Base-by-base conservation (phyloP, 2,329 filamentous ascomycete species). In the Fusarium pseudograminearum region DNA sequence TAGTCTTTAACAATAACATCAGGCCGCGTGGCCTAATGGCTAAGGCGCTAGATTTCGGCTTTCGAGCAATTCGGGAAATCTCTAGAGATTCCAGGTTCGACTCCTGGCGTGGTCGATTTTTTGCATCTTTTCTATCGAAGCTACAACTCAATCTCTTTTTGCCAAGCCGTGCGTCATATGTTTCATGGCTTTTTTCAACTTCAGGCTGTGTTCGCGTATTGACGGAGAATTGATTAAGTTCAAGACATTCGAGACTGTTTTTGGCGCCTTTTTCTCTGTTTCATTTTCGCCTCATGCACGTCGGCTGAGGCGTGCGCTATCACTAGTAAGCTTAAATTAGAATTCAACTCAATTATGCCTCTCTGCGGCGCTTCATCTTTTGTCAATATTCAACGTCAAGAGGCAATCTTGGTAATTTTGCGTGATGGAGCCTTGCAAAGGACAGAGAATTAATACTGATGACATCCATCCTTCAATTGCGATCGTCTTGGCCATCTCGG, bases 31-130 rank as follows among this genome's bases (percentile, higher is more conserved):
- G 77, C 76, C 73, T 76, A 78, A 78, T 78, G 77, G 76, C 58
- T 77, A 78, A 76, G 74, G 76, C 76, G 76, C 73, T 77, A 76
- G 76, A 78, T 78, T 78, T 78, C 76, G 76, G 76, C 26, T 74
- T 65, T 26, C 42, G 52, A 53, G 56, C 47, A 48, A 36, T 30
- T 58, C 42, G 53, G 36, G 65, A 51, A 33, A 59, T 57, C 76
- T 77, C 76, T 76, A 77, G 73, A 78, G 75, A 77, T 77, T 78
- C 75, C 76, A 78, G 76, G 76, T 78, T 78, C 76, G 76, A 78
- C 70, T 77, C 76, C 76, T 78, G 76, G 74, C 75, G 75, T 76
- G 76, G 75, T 78, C 76, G 76, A 28, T 57, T 57, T 26, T 44
- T 48, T 34, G 33, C 28, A 30, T 30, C 28, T 30, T 30, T 5